These are phyloP conservation scores for Eucalyptus polybractea DNA, from an alignment of 345 rosid species.

Conservation along the genomic window DNA sequence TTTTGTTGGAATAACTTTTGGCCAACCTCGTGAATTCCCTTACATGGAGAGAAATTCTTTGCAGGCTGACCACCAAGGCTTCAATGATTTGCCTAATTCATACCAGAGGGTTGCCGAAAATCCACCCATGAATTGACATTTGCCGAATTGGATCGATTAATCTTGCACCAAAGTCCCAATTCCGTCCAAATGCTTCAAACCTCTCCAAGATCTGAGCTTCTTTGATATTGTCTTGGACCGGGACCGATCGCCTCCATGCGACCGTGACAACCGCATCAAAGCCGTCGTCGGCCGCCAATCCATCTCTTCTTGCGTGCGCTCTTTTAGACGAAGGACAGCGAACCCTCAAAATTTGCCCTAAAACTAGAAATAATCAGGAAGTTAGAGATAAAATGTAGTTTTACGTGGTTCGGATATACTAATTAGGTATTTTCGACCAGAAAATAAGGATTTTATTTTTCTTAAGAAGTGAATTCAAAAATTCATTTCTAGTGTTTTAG, in stretches of 20 bases:
- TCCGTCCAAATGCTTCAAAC: neutral
- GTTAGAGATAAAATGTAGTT: neutral
- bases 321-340: neutral
- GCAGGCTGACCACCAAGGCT: neutral
- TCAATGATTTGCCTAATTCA: neutral
- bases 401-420: neutral
- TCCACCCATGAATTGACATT: neutral
- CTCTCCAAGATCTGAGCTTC: neutral
- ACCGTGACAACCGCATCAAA: neutral
- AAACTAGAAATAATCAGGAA: neutral
- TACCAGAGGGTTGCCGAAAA: neutral
- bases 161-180: neutral
- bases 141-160: neutral
- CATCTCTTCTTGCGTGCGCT: neutral
- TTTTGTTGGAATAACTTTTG: neutral
- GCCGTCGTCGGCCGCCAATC: neutral
- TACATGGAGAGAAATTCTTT: neutral
- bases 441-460: neutral
- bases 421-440: neutral
- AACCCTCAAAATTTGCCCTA: neutral
- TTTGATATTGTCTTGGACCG: neutral
- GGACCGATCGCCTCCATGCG: neutral
- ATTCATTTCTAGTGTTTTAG: neutral
- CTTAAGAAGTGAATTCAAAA: neutral
- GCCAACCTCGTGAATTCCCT: neutral